Conservation (phyloP, 1,139 yeast species). For the Kurtzmaniella quercitrusa region DNA sequence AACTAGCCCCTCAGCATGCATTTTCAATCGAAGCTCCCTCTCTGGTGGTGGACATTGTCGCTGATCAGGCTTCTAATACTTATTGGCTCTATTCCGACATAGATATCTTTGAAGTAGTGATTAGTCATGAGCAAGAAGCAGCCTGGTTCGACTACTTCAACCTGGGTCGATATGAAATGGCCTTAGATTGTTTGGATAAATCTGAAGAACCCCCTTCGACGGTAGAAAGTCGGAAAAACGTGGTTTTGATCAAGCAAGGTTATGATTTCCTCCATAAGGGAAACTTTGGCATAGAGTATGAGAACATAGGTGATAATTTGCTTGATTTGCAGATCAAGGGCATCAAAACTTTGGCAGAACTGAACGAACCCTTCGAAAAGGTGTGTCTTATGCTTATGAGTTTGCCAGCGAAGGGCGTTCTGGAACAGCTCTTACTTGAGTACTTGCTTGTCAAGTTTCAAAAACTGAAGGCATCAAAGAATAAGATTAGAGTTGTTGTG, state of each 20-base stretch:
- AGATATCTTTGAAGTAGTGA: slow-evolving; percentile 45
- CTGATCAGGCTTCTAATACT: slow-evolving; percentile 47
- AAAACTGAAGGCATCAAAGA: slow-evolving; percentile 30
- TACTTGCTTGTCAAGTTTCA: slow-evolving; percentile 55
- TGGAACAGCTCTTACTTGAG: slow-evolving; percentile 40
- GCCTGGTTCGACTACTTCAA: slow-evolving; percentile 74
- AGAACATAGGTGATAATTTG: slow-evolving; percentile 14
- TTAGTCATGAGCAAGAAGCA: slow-evolving; percentile 64
- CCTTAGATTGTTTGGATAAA: slow-evolving; percentile 43
- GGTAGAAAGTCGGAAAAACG: slow-evolving; percentile 37
- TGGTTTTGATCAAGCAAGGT: slow-evolving; percentile 63
- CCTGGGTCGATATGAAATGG: slow-evolving; percentile 62
- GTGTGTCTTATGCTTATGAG: slow-evolving; percentile 64
- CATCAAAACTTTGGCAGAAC: slow-evolving; percentile 58
- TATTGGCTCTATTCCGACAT: slow-evolving; percentile 16
- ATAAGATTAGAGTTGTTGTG: slow-evolving; percentile 52
- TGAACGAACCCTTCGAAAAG: slow-evolving; percentile 67
- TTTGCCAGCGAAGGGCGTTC: slow-evolving; percentile 22
- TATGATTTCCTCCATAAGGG: slow-evolving; percentile 46
- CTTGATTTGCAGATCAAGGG: slow-evolving; percentile 43
- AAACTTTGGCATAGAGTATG: slow-evolving; percentile 32
- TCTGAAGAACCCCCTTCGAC: not conserved
- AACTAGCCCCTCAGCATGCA: not conserved
- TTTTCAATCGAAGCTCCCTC: slow-evolving; percentile 19
- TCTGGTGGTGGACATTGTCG: slow-evolving; percentile 49